Conservation (phyloP, 805 yeast species). For the Candida maltosa region DNA sequence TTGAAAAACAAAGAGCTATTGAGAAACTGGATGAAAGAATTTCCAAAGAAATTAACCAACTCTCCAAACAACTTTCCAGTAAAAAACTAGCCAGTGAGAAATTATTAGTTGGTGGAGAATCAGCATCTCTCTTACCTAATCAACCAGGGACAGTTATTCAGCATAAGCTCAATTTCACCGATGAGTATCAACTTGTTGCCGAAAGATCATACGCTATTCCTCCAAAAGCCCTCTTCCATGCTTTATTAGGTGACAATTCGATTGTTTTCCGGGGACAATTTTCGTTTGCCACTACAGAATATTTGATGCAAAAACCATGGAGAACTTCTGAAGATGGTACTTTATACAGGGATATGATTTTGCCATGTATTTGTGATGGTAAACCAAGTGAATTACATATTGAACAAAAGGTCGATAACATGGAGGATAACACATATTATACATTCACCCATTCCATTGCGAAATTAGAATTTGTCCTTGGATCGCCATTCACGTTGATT, state of each 20-base stretch:
- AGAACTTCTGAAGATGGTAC: slow-evolving; percentile 15
- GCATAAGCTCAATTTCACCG: slow-evolving; percentile 33
- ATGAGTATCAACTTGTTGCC: slow-evolving; percentile 35
- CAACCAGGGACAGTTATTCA: background rate
- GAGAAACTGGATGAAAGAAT: slow-evolving; percentile 12
- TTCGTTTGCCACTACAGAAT: slow-evolving; percentile 16
- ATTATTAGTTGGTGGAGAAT: background rate
- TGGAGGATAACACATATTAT: slow-evolving; percentile 33
- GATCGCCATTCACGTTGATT: slow-evolving; percentile 20
- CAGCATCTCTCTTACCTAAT: slow-evolving; percentile 8
- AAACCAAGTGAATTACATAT: slow-evolving; percentile 21
- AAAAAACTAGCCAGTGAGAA: background rate
- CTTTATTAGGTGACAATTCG: slow-evolving; percentile 82
- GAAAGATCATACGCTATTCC: slow-evolving; percentile 53
- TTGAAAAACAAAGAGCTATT: slow-evolving; percentile 20
- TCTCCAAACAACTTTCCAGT: slow-evolving; percentile 4
- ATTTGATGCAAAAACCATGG: slow-evolving; percentile 28
- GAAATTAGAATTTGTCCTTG: slow-evolving; percentile 20
- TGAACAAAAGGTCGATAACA: slow-evolving; percentile 24
- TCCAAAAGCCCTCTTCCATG: slow-evolving; percentile 79
- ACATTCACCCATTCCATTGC: slow-evolving; percentile 22
- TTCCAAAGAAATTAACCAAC: slow-evolving; percentile 8
- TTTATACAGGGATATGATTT: slow-evolving; percentile 15
- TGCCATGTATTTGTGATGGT: slow-evolving; percentile 52
- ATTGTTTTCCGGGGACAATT: slow-evolving; percentile 38